These are phyloP conservation scores for Sistotremastrum niveocremeum DNA, from an alignment of 768 basidiomycete genomes.

Conservation along the genomic window DNA sequence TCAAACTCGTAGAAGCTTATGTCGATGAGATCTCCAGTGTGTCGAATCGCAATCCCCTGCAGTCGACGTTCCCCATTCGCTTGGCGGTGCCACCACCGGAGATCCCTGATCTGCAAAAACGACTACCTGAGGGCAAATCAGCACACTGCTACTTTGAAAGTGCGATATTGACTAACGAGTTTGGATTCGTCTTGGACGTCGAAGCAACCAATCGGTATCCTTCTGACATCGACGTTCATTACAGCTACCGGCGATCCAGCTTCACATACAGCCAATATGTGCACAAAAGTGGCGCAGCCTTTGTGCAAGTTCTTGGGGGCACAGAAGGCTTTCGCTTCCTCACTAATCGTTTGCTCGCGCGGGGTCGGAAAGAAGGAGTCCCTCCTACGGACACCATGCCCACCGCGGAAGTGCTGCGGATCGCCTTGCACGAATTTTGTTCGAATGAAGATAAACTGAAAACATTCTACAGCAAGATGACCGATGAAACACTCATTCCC, in stretches of 20 bases:
- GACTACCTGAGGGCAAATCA: slow-evolving; percentile 54
- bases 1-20: slow-evolving; percentile 87
- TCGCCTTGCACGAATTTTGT: slow-evolving; percentile 52
- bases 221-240: slow-evolving; percentile 69
- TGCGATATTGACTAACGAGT: slow-evolving; percentile 48
- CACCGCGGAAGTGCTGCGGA: slow-evolving; percentile 48
- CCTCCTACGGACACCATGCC: slow-evolving; percentile 25
- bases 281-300: slow-evolving; percentile 79
- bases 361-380: slow-evolving; percentile 39
- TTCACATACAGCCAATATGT: slow-evolving; percentile 85
- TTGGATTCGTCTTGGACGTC: slow-evolving; percentile 74
- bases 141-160: slow-evolving; percentile 69
- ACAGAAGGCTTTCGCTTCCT: slow-evolving; percentile 75
- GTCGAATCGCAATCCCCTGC: slow-evolving; percentile 75
- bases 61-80: slow-evolving; percentile 75
- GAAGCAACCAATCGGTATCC: slow-evolving; percentile 71
- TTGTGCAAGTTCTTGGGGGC: slow-evolving; percentile 78
- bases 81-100: slow-evolving; percentile 66
- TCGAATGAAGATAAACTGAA: slow-evolving; percentile 36
- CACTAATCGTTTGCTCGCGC: slow-evolving; percentile 74
- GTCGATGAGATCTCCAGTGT: slow-evolving; percentile 87
- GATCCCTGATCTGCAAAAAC: slow-evolving; percentile 49
- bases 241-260: slow-evolving; percentile 73
- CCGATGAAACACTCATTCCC: slow-evolving; percentile 33
- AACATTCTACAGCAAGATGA: slow-evolving; percentile 62